phyloP scores from a whole-genome alignment of 2,329 filamentous ascomycete genomes.

The Mollisiaceae sp. region DNA sequence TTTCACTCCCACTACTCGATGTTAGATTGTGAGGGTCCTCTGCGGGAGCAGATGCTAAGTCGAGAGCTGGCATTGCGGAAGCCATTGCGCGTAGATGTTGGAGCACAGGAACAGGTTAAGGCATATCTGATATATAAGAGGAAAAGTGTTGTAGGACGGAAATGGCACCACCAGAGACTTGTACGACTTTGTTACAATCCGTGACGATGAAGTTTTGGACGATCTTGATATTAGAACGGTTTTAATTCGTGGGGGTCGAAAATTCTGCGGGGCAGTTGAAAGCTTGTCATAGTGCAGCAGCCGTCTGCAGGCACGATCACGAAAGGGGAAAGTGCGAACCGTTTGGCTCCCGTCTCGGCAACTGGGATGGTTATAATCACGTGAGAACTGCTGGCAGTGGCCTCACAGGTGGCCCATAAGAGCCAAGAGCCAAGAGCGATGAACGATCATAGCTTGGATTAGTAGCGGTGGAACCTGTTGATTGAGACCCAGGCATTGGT shows the following conservation, averaged over 20 bases:
- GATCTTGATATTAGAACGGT: not conserved
- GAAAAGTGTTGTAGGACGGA: not conserved
- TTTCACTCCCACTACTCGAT: not conserved
- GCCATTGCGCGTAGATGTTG: slow-evolving; percentile 23
- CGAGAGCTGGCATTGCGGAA: slow-evolving; percentile 24
- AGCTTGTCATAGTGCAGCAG: slow-evolving; percentile 6
- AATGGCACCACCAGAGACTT: not conserved
- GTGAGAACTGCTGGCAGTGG: not conserved
- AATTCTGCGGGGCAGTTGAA: not conserved
- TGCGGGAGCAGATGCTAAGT: slow-evolving; percentile 25
- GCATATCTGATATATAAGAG: not conserved
- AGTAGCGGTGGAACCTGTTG: slow-evolving; percentile 3
- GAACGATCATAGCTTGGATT: not conserved
- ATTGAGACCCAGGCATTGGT: not conserved
- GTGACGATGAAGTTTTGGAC: not conserved
- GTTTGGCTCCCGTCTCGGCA: not conserved
- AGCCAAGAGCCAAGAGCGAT: too few species aligned
- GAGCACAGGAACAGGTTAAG: not conserved
- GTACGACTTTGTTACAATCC: not conserved
- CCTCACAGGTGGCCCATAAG: not conserved
- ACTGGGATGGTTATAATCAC: not conserved
- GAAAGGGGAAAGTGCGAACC: slow-evolving; percentile 1
- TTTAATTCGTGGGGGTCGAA: slow-evolving; percentile 13
- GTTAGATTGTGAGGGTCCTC: slow-evolving; percentile 25
- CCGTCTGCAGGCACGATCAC: not conserved